Evolutionary conservation across 2,329 filamentous ascomycete species (phyloP).

Genomic region (Fusarium caatingaense): DNA sequence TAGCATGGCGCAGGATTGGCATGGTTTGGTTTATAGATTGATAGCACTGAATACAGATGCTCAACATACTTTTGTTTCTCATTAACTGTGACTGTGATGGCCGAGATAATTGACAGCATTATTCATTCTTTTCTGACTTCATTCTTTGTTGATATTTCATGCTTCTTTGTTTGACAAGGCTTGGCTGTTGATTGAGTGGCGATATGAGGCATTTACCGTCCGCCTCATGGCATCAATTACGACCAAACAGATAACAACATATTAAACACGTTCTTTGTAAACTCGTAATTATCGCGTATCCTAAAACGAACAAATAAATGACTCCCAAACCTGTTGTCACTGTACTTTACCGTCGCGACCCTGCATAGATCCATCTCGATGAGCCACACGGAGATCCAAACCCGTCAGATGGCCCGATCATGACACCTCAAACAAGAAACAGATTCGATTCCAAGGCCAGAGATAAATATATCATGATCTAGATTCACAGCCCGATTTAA

Average conservation of each 20-base stretch:
- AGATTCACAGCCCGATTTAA: not conserved
- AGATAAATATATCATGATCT: not conserved
- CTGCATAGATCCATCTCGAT: constrained; percentile 1
- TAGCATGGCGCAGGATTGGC: constrained; percentile 45
- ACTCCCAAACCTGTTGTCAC: not conserved
- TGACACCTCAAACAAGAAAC: no score
- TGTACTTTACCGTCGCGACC: not conserved
- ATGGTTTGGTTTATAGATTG: constrained; percentile 36
- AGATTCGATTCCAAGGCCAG: no score
- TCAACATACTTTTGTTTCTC: not conserved
- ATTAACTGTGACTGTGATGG: no score
- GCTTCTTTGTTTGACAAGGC: no score
- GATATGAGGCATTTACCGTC: not conserved
- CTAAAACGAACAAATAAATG: not conserved
- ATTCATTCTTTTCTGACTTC: no score
- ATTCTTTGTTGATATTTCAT: no score
- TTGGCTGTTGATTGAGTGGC: not conserved
- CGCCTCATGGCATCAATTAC: not conserved
- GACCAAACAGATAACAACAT: no score
- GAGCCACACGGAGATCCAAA: not conserved
- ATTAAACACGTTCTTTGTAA: no score
- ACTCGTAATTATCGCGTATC: not conserved
- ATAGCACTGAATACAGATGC: constrained; percentile 35
- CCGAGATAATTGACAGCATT: no score
- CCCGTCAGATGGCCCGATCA: not conserved